Base-by-base conservation (phyloP, 768 basidiomycete genomes). In the Chlorophyllum brunneum region DNA sequence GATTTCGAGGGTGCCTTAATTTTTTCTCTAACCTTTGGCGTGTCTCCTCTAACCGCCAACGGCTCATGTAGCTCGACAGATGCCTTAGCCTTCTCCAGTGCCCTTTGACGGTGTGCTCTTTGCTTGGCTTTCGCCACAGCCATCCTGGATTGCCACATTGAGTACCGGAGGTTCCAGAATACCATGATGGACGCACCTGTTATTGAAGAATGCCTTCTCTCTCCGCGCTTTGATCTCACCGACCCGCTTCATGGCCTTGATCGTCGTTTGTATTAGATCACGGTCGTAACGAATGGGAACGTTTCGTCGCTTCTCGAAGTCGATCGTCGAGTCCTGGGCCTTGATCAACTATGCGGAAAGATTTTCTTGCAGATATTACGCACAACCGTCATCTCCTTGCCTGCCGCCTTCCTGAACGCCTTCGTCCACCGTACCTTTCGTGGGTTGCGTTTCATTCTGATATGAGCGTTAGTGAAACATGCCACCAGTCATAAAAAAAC, bases 391-490 rank as follows among this genome's bases (percentile, higher is more conserved):
- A 99, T 99, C 74, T 99, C 97, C 74, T 98, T 99, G 47, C 97
- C 97, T 45, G 95, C 91, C 16, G 97, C 94, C 70, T 93, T 95
- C 58, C 97, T 82, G 80, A 99, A 99, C 18, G 97, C 97, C 70
- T 99, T 99, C 39, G 97, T 99, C 97, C 97, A 99, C 61, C 92
- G 79, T 31, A 99, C 95, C 71, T 99, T 99, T 55, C 97, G 86
- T 39, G 97, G 97, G 72, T 98, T 99, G 33, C 97, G 88, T 76
- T 98, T 98, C 97, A 98, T 98, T 71, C 93, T 95, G 33, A 37
- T 43, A 50, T 26, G 49, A 16, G 48, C 48, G 22, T 29, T 36
- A 54, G 41, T 46, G 2, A 54, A 16, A 52, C 51, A 29, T 13
- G 46, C 27, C 44, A 23, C 42, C 54, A 27, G 20, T 6, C 16